Conservation (phyloP, 2,329 filamentous ascomycete species). For the Penicillium sp. region DNA sequence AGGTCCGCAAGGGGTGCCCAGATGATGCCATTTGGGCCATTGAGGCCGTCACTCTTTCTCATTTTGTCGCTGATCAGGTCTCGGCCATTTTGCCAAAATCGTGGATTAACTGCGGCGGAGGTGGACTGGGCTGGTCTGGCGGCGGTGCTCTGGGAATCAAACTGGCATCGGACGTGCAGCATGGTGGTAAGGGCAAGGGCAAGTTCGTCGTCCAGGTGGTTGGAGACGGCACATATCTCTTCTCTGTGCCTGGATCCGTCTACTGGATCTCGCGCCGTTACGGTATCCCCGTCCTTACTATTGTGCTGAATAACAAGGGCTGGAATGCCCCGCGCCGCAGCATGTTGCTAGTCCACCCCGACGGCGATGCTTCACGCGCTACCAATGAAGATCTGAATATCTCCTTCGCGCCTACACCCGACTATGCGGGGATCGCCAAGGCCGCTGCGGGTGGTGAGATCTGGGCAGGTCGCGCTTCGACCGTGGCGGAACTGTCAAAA, state of each 20-base stretch:
- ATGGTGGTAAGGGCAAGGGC: slow-evolving; percentile 51
- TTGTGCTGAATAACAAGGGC: slow-evolving; percentile 68
- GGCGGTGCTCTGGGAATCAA: slow-evolving; percentile 75
- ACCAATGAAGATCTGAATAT: slow-evolving; percentile 66
- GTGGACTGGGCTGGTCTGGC: slow-evolving; percentile 77
- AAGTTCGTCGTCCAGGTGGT: slow-evolving; percentile 65
- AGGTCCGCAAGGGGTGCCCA: slow-evolving; percentile 58
- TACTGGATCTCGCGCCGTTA: slow-evolving; percentile 69
- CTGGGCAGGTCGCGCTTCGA: slow-evolving; percentile 60
- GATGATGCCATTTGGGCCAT: slow-evolving; percentile 70
- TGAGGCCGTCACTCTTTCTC: slow-evolving; percentile 73
- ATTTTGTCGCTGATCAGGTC: slow-evolving; percentile 68
- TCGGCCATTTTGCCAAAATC: slow-evolving; percentile 65
- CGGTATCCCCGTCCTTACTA: slow-evolving; percentile 63
- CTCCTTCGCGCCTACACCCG: slow-evolving; percentile 63
- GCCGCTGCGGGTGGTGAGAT: slow-evolving; percentile 62
- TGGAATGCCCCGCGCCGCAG: slow-evolving; percentile 66
- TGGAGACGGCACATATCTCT: slow-evolving; percentile 67
- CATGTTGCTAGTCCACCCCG: slow-evolving; percentile 64
- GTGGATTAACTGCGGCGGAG: slow-evolving; percentile 79
- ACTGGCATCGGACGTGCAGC: slow-evolving; percentile 59
- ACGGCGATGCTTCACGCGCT: slow-evolving; percentile 60
- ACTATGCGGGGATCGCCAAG: slow-evolving; percentile 67
- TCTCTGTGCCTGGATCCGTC: slow-evolving; percentile 63
- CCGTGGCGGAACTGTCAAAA: slow-evolving; percentile 54